Evolutionary conservation across 2,329 filamentous ascomycete species (phyloP).

Genomic region (Elsinoe perseae): DNA sequence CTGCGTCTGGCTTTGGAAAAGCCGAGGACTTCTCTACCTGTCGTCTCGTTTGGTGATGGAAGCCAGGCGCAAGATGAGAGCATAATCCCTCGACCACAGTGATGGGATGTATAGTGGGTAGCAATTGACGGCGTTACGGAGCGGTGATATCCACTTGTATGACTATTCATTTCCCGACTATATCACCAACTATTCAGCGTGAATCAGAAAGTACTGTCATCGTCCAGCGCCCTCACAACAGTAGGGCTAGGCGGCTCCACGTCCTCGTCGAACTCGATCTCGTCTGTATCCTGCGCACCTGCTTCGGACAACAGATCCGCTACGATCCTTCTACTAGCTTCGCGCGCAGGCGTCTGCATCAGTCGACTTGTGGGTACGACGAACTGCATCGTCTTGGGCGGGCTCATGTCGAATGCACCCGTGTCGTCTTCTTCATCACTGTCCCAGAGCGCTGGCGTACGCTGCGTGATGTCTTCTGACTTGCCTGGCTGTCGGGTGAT

Average conservation of each 20-base stretch:
- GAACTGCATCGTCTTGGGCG: constrained; percentile 89
- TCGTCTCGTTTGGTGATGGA: too few species aligned
- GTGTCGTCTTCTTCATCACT: constrained; percentile 59
- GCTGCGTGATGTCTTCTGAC: constrained; percentile 26
- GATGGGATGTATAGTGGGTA: too few species aligned
- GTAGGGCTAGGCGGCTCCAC: constrained; percentile 42
- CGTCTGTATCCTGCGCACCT: constrained; percentile 51
- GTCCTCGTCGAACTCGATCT: constrained; percentile 35
- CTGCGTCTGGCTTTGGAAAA: too few species aligned
- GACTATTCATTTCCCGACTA: background rate
- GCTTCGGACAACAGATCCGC: constrained; percentile 71
- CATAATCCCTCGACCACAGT: too few species aligned
- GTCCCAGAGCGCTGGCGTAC: constrained; percentile 61
- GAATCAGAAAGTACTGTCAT: constrained; percentile 44
- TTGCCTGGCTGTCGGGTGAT: constrained; percentile 28
- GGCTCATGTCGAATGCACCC: constrained; percentile 52
- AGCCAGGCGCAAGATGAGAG: too few species aligned
- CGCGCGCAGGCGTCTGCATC: constrained; percentile 72
- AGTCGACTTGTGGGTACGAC: constrained; percentile 68
- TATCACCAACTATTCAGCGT: too few species aligned
- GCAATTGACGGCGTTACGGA: too few species aligned
- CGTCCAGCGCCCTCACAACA: constrained; percentile 37
- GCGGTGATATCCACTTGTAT: too few species aligned
- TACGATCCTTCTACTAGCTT: constrained; percentile 74
- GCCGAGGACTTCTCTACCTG: too few species aligned